Evolutionary conservation across 2,329 filamentous ascomycete species (phyloP).

Genomic region (Juglanconis juglandina): DNA sequence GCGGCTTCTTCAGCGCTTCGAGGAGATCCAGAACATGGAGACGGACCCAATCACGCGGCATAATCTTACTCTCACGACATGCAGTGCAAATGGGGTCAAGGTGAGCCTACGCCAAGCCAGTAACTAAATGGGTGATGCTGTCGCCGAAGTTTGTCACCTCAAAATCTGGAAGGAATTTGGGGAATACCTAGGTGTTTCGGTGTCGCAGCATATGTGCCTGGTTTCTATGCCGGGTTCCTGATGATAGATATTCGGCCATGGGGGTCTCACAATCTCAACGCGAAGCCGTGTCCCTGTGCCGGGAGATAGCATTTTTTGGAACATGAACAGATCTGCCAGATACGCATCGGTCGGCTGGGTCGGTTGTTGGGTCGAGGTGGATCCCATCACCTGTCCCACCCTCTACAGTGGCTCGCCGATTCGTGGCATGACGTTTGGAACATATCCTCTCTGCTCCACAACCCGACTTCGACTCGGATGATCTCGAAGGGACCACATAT

Average conservation of each 20-base stretch:
- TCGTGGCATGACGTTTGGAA: background rate
- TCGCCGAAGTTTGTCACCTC: background rate
- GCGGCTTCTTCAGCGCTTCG: constrained; percentile 32
- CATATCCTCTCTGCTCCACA: background rate
- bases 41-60: constrained; percentile 19
- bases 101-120: constrained; percentile 17
- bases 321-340: background rate
- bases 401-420: background rate
- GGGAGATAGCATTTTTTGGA: no score
- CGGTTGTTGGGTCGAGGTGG: background rate
- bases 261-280: no score
- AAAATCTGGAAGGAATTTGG: background rate
- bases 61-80: constrained; percentile 27
- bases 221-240: no score
- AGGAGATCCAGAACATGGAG: constrained; percentile 24
- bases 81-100: constrained; percentile 24
- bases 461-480: background rate
- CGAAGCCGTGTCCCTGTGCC: no score
- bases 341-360: background rate
- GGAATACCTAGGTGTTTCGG: no score
- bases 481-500: background rate
- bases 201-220: no score
- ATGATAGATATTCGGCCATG: no score
- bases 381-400: background rate
- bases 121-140: background rate